Conservation (phyloP, 495 filamentous ascomycete species). For the Lentithecium fluviatile region DNA sequence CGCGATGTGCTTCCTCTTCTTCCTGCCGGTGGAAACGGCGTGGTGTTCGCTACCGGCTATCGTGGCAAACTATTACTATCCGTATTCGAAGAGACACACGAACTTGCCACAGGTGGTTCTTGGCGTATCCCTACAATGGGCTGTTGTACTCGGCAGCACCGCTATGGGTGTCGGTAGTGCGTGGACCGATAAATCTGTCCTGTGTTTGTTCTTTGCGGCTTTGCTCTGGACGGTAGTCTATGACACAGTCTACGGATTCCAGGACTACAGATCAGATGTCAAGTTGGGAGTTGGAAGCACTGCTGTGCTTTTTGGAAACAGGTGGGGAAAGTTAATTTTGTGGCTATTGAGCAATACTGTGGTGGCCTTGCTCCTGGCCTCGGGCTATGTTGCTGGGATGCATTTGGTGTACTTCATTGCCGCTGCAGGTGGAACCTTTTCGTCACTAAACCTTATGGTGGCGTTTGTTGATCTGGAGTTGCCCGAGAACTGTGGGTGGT, state of each 20-base stretch:
- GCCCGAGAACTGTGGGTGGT: too few species aligned
- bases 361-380: neutral
- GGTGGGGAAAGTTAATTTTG: neutral
- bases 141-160: neutral
- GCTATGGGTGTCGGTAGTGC: neutral
- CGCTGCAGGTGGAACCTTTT: too few species aligned
- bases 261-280: constrained; percentile 48
- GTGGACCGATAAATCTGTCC: neutral
- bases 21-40: neutral
- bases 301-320: constrained; percentile 35
- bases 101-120: constrained; percentile 8
- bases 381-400: neutral
- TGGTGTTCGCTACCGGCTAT: neutral
- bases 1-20: neutral
- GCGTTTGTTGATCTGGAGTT: too few species aligned
- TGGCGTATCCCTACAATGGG: neutral
- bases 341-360: neutral
- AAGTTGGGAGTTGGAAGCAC: constrained; percentile 45
- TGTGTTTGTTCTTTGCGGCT: constrained; percentile 34
- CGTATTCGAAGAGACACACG: constrained; percentile 11
- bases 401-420: too few species aligned
- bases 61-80: constrained; percentile 6
- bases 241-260: constrained; percentile 51
- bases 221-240: constrained; percentile 49
- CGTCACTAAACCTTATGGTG: too few species aligned